Evolutionary conservation across 2,329 filamentous ascomycete genomes (phyloP).

Genomic region (Hypoxylon sp.): DNA sequence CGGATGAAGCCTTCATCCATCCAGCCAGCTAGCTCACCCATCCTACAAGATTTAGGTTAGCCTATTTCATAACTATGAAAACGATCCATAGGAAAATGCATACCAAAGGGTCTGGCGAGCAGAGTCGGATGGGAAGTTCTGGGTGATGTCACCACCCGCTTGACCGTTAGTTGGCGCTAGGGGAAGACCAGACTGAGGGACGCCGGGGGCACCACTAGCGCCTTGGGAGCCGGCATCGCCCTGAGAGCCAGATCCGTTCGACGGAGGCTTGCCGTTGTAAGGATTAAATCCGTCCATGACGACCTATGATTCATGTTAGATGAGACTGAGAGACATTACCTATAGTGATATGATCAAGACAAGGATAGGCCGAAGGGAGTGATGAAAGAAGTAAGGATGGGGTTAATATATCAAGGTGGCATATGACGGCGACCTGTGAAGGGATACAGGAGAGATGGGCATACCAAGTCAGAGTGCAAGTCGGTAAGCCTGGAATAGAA

Average conservation of each 20-base stretch:
- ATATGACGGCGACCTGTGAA: neutral
- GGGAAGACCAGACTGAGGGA: conserved; percentile 49
- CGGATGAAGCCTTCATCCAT: conserved; percentile 99
- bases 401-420: neutral
- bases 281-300: conserved; percentile 56
- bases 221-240: conserved; percentile 56
- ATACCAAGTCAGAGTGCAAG: conserved; percentile 5
- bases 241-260: conserved; percentile 58
- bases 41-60: conserved; percentile 70
- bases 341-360: neutral
- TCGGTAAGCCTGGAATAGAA: conserved; percentile 1
- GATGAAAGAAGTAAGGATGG: neutral
- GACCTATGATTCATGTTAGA: conserved; percentile 32
- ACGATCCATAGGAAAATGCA: conserved; percentile 36
- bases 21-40: conserved; percentile 99
- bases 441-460: neutral
- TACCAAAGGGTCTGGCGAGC: conserved; percentile 72
- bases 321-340: neutral
- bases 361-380: neutral
- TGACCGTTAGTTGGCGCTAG: conserved; percentile 56
- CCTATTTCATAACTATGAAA: neutral
- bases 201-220: conserved; percentile 51
- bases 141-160: conserved; percentile 53
- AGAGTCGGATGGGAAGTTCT: conserved; percentile 59
- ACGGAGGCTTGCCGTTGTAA: conserved; percentile 57